Evolutionary conservation across 2,329 filamentous ascomycete genomes (phyloP), one percentile per base, ranked within the genome.

Genomic region (Colletotrichum sp.): DNA sequence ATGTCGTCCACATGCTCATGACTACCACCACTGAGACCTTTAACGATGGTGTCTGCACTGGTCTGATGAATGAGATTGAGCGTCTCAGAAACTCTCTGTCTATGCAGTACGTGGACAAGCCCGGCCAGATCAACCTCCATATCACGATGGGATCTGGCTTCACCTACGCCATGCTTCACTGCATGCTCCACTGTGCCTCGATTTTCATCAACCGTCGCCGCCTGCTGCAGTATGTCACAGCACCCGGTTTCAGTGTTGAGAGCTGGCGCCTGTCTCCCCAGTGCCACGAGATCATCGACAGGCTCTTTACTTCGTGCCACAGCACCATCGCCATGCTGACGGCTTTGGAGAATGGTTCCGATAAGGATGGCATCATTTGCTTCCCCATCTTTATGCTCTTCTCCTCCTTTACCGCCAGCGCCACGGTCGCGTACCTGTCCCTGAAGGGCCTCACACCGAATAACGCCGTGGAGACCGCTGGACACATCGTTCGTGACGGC

Each of bases 371-470:
- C 28, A 86, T 89, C n/a, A 85, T 90, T n/a, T 91, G 89, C 82
- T 91, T 92, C 83, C 91, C 91, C 49, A 90, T 92, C 71, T 91
- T 92, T 77, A 92, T 92, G 91, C 85, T 92, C 15, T 92, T 92
- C 81, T 90, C 90, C 0, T 89, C 90, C 67, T 92, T 92, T 77
- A 92, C 90, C 0, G 90, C 90, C 3, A 90, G 90, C 77, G 90
- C 90, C 3, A 92, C 91, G 1, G 89, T 92, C 2, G 91, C 91
- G 15, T 92, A 92, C 82, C 86, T 92, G 34, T 91, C 90, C n/a
- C 87, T 92, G 62, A 92, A 92, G 84, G 90, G 90, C 12, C 82
- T 92, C 9, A 90, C 90, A 1, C 90, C 90, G 1, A 83, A 86
- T 16, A 90, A 90, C 77, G 89, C 89, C 28, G 88, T 89, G 52